Evolutionary conservation across 1,284 basidiomycete species (phyloP).

Genomic region (Sanghuangporus baumii): DNA sequence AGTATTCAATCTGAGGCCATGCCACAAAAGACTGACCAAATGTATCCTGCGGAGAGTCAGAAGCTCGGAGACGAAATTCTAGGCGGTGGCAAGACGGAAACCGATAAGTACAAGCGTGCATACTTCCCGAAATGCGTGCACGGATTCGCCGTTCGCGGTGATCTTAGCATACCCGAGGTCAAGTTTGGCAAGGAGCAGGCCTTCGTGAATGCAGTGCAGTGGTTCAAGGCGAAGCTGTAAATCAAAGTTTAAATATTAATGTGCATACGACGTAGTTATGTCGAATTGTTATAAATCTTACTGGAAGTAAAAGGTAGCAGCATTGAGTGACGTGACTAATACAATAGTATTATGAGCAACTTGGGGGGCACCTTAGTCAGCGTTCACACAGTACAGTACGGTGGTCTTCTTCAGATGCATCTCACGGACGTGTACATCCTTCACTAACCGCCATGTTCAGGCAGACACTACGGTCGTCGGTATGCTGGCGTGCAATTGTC

Average conservation of each 20-base stretch:
- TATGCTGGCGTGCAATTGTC: neutral
- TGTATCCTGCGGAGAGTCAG: conserved; percentile 45
- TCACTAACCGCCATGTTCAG: conserved; percentile 12
- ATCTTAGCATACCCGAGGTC: conserved; percentile 32
- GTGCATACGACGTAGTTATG: neutral
- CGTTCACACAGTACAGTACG: too few species aligned
- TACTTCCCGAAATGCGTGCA: conserved; percentile 53
- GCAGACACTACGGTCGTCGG: conserved; percentile 15
- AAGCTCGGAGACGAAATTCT: conserved; percentile 50
- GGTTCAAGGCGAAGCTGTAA: conserved; percentile 30
- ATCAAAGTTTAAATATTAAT: neutral
- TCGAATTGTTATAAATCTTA: too few species aligned
- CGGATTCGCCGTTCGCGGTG: conserved; percentile 46
- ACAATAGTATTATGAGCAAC: too few species aligned
- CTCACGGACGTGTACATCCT: conserved; percentile 3
- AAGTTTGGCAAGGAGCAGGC: conserved; percentile 37
- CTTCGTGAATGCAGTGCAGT: conserved; percentile 34
- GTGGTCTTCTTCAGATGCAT: neutral
- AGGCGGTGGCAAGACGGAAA: conserved; percentile 43
- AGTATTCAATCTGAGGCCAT: neutral
- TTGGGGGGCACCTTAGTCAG: too few species aligned
- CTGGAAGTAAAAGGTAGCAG: too few species aligned
- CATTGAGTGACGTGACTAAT: neutral
- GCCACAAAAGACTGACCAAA: conserved; percentile 31
- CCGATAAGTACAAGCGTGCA: conserved; percentile 48